Evolutionary conservation across 2,329 filamentous ascomycete species (phyloP), one percentile per base, ranked within the genome.

Genomic region (Tympanopsis confertula): DNA sequence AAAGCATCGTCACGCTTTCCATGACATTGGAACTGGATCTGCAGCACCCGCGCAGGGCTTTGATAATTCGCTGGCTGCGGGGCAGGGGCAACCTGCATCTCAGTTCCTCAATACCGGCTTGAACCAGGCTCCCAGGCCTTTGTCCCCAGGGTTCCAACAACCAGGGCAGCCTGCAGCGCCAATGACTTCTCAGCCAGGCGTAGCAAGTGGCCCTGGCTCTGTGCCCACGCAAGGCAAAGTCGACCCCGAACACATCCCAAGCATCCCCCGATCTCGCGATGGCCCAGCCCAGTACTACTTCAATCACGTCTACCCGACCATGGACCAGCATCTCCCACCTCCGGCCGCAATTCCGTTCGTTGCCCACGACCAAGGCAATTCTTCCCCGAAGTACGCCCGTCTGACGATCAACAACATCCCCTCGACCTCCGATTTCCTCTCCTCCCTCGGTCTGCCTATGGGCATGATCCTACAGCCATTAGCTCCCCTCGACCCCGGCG

Each of bases 351-450:
- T 91, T 17, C 87, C 91, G 2, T 96, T 91, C 52, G 82, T 95
- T 26, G 85, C 88, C n/a, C 85, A 80, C 50, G 91, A 98, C 50
- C 91, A 98, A 58, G 91, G 91, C 50, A 98, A 95, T 56, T 82
- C 91, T 4, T 95, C 91, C 13, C 91, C 91, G 22, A 95, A 95
- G 59, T 91, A 86, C 55, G 84, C 87, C 36, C 80, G 91, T 39
- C 71, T 98, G 40, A 94, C 87, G 0, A 66, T 96, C 58, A 98
- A 94, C 62, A 94, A 83, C 59, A 93, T 98, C 43, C 91, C 91
- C 2, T 73, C 84, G 12, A 84, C 80, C 13, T 65, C 78, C 33
- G 91, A 98, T 45, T 82, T 85, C 24, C 68, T 96, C 20, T 66
- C 75, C 35, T 78, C 82, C 3, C 95, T 88, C 10, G 82, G 79